A percentile compares a stretch with the other conserved stretches of the same genome.
Evolutionary conservation across 106 monocot genomes (phyloP).

Genomic region (Allium fistulosum): DNA sequence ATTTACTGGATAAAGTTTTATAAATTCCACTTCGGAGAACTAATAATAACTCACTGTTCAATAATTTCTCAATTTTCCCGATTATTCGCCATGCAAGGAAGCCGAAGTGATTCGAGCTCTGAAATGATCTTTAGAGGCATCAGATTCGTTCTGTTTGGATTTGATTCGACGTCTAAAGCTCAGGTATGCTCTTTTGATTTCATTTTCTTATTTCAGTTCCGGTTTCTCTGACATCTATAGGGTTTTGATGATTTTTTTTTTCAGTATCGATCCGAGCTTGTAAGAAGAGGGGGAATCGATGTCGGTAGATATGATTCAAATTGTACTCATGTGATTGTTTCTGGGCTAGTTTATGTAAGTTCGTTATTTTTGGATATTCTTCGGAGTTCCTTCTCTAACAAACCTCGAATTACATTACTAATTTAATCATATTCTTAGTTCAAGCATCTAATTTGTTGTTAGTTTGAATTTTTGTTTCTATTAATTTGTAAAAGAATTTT

Average conservation of each 20-base stretch:
- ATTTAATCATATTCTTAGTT: too few species aligned
- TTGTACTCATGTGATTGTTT: slow-evolving; percentile 86
- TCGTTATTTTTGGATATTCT: slow-evolving; percentile 5
- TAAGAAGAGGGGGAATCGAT: slow-evolving; percentile 54
- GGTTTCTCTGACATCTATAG: neutral
- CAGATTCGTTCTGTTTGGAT: slow-evolving; percentile 78
- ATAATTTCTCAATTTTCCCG: neutral
- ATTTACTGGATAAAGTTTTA: too few species aligned
- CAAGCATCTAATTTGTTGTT: too few species aligned
- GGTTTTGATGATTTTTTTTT: neutral
- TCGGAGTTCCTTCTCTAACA: neutral
- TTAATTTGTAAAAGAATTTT: too few species aligned
- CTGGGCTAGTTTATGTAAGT: slow-evolving; percentile 58
- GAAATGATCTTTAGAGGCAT: slow-evolving; percentile 59
- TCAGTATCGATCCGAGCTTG: slow-evolving; percentile 84
- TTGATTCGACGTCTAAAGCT: slow-evolving; percentile 72
- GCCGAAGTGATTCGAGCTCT: slow-evolving; percentile 7
- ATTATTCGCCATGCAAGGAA: slow-evolving; percentile 14
- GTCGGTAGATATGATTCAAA: slow-evolving; percentile 46
- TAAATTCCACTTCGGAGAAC: too few species aligned
- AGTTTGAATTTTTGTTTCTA: too few species aligned
- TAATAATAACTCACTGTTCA: too few species aligned
- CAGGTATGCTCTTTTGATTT: slow-evolving; percentile 37
- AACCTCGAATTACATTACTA: too few species aligned
- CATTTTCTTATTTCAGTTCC: neutral